phyloP scores from a whole-genome alignment of 2,329 filamentous ascomycete genomes.

The Colletotrichum sp. region DNA sequence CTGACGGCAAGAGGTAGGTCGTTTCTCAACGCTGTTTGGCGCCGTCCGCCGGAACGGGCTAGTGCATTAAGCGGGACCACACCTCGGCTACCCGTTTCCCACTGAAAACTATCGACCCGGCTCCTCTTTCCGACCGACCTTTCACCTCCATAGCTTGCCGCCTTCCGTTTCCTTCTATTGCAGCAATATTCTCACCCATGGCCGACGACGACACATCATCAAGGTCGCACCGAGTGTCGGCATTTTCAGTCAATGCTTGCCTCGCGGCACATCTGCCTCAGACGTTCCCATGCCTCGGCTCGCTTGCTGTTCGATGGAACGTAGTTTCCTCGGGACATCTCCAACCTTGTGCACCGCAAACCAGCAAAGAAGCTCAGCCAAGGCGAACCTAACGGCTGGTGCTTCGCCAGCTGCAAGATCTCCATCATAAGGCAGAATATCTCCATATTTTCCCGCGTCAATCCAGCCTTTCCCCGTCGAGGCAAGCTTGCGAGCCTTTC shows the following conservation, averaged over 20 bases:
- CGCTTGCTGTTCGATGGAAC: neutral
- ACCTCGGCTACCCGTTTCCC: neutral
- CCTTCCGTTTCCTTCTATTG: neutral
- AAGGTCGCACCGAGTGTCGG: neutral
- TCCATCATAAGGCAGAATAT: neutral
- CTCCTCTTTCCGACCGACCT: neutral
- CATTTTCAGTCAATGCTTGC: neutral
- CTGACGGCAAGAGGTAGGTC: neutral
- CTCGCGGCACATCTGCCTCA: neutral
- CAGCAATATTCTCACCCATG: neutral
- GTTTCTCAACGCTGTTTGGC: neutral
- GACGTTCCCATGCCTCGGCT: neutral
- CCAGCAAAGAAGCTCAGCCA: neutral
- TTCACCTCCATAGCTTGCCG: neutral
- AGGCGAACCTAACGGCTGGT: neutral
- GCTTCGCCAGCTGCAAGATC: neutral
- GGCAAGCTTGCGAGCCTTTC: neutral
- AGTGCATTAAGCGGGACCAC: neutral
- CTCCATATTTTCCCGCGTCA: neutral
- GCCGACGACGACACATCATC: neutral
- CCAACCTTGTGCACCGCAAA: neutral
- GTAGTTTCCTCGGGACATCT: neutral
- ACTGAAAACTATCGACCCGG: neutral
- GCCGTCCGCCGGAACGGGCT: neutral
- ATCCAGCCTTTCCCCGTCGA: neutral